Evolutionary conservation across 2,329 filamentous ascomycete species (phyloP), one percentile per base, ranked within the genome.

Genomic region (Bipolaris sorokiniana): DNA sequence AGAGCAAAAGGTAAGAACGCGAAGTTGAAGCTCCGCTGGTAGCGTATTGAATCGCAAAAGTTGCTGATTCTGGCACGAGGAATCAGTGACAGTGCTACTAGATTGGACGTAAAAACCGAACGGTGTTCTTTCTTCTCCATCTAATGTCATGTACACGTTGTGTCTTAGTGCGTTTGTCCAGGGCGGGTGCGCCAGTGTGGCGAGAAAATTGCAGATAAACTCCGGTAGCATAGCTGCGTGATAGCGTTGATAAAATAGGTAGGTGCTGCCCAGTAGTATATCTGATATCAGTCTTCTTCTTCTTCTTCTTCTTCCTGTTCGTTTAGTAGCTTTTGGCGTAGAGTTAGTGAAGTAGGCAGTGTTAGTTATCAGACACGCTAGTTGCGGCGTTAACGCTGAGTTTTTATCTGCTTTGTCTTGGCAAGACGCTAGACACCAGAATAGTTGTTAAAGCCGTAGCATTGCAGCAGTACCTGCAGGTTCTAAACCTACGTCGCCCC

Each of bases 1-100:
- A 36, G 55, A 56, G 37, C 64, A 66, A n/a, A 59, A 52, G n/a
- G 26, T 18, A 10, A 64, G 53, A 13, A 66, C 52, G 15, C 48
- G 59, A 7, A 63, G 33, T 45, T 64, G 54, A 48, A 66, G 53
- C 51, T 66, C 64, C 10, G 18, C 44, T 18, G 61, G 61, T 20
- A 66, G 59, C n/a, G 11, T 3, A 7, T 3, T 7, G 11, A 42
- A 42, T 7, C 2, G 41, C 5, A 6, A n/a, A 20, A 44, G 16
- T 13, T 3, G 5, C 13, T 1, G 7, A 1, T 18, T n/a, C 7
- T 44, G 20, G 3, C 5, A 20, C 2, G 4, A 9, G 16, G 10
- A 7, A 6, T 1, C 7, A 10, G n/a, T 3, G 15, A 3, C 20
- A 23, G 16, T 1, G 6, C 2, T 9, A n/a, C 11, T 40, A 42